phyloP scores from a whole-genome alignment of 306 rosid species.

The Prunus padus region DNA sequence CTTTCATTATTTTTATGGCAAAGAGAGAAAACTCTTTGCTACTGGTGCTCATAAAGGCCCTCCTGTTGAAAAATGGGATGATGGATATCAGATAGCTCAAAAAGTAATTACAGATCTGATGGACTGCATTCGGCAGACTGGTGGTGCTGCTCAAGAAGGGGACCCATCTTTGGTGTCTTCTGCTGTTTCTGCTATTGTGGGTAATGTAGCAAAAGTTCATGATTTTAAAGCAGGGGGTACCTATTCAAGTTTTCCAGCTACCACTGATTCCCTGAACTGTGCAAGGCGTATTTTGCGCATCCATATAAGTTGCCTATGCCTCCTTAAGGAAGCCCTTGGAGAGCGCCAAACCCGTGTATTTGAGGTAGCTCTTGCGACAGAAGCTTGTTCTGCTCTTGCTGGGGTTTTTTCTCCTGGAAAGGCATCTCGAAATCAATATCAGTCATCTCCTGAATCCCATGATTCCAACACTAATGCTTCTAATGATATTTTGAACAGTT shows the following conservation, averaged over 20 bases:
- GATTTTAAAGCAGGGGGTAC: constrained; percentile 61
- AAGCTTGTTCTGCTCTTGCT: constrained; percentile 78
- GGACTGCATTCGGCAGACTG: constrained; percentile 90
- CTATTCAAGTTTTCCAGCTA: constrained; percentile 41
- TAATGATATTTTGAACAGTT: constrained; percentile 46
- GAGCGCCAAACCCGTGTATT: constrained; percentile 95
- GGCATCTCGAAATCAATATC: constrained; percentile 82
- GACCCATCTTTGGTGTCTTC: constrained; percentile 92
- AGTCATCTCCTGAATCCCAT: constrained; percentile 68
- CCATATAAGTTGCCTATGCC: constrained; percentile 73
- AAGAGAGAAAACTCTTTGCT: constrained; percentile 69
- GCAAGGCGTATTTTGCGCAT: constrained; percentile 70
- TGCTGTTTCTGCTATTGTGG: constrained; percentile 87
- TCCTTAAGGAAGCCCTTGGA: constrained; percentile 97
- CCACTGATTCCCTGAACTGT: constrained; percentile 52
- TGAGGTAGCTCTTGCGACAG: constrained; percentile 95
- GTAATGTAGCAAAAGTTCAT: constrained; percentile 58
- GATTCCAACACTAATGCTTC: constrained; percentile 50
- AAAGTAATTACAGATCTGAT: constrained; percentile 65
- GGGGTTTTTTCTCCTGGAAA: constrained; percentile 71
- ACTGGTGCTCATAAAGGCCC: constrained; percentile 59
- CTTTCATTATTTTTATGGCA: constrained; percentile 53
- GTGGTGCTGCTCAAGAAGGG: constrained; percentile 99
- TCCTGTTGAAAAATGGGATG: constrained; percentile 76
- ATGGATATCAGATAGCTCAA: constrained; percentile 79